Evolutionary conservation across 805 yeast genomes (phyloP), one percentile per base, ranked within the genome.

Genomic region (Saccharomycopsis fodiens): DNA sequence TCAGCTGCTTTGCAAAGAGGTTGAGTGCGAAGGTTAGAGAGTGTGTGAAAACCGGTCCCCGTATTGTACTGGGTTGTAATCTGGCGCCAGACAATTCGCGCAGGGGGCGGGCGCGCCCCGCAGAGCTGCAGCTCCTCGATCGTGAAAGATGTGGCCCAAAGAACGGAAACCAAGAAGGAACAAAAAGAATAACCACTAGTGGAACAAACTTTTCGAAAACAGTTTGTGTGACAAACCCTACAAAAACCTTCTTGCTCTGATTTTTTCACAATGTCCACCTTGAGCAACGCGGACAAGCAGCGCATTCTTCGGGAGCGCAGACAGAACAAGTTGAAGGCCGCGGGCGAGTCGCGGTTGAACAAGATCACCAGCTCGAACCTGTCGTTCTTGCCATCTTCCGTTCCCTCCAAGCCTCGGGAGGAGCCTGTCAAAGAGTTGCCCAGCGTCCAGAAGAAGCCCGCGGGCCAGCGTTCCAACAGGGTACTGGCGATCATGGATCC

Each of bases 361-460:
- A 45, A 48, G 30, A 51, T 51, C 31, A 48, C 54, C 6, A 45
- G 44, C 32, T 45, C 52, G 2, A 51, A 47, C 16, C 48, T 52
- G 6, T 48, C 54, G 6, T 51, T 51, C 25, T 39, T 39, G 4
- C 21, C 44, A 4, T 35, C 37, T 29, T 13, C 29, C 12, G 20
- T 35, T 12, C 22, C 47, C 10, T 10, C 10, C n/a, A 16, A 29
- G 4, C 19, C 37, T 3, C 5, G 39, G 19, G 4, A 27, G 7
- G 23, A 39, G 2, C 13, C 4, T 5, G n/a, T 19, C 32, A 25
- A 42, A 12, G 42, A 35, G n/a, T 25, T 16, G 4, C 15, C 36
- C 6, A 5, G 8, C 10, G 15, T 6, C n/a, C 23, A 15, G 5
- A 30, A 40, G 13, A 25, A 8, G 13, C 21, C 27, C n/a, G n/a